These are phyloP conservation scores for Camellia oleifera DNA, from an alignment of 179 eudicot genomes.

Conservation along the genomic window DNA sequence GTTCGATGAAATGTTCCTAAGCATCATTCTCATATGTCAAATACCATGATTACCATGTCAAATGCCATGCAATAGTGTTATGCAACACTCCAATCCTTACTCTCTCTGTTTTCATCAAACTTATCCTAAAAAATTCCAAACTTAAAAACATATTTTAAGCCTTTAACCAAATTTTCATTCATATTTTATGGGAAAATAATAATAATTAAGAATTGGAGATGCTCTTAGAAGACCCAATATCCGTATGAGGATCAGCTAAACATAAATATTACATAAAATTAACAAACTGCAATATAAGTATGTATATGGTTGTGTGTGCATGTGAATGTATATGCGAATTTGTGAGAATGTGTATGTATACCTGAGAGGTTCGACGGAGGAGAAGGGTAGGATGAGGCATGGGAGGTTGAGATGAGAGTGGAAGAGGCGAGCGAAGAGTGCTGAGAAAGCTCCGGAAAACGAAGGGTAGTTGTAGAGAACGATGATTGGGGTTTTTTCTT, in stretches of 20 bases:
- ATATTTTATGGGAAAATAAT: too few species aligned
- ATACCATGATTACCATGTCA: not conserved
- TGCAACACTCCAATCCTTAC: too few species aligned
- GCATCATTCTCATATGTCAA: too few species aligned
- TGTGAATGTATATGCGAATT: not conserved
- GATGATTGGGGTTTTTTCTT: conserved; percentile 40
- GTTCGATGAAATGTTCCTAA: too few species aligned
- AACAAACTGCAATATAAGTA: not conserved
- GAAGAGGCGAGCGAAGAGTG: conserved; percentile 73
- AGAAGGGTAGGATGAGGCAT: conserved; percentile 78
- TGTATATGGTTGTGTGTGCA: not conserved
- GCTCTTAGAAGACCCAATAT: too few species aligned
- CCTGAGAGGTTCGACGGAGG: conserved; percentile 81
- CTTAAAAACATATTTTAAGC: too few species aligned
- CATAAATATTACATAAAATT: too few species aligned
- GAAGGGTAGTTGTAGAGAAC: conserved; percentile 87
- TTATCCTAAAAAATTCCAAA: too few species aligned
- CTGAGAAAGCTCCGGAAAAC: conserved; percentile 79
- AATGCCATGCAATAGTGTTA: not conserved
- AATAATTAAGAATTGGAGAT: too few species aligned
- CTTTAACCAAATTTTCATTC: too few species aligned
- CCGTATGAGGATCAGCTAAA: too few species aligned
- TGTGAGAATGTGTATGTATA: not conserved
- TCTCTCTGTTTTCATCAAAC: too few species aligned
- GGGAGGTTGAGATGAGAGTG: conserved; percentile 62